phyloP scores from a whole-genome alignment of 2,329 filamentous ascomycete species.

The Nemania sp. region DNA sequence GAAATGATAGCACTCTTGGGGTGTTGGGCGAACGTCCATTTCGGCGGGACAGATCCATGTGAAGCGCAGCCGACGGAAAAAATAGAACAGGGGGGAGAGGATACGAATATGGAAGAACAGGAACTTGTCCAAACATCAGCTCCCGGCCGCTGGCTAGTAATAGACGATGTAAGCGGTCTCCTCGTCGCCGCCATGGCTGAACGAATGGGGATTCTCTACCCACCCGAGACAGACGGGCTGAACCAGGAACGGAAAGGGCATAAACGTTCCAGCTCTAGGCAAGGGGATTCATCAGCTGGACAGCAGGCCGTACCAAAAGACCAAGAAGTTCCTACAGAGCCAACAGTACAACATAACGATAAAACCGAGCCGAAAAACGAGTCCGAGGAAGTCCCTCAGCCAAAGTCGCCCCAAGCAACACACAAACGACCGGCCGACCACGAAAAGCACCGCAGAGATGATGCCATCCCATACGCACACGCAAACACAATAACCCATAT shows the following conservation, averaged over 20 bases:
- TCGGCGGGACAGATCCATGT: constrained; percentile 59
- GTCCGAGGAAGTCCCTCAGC: constrained; percentile 16
- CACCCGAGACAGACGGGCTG: constrained; percentile 43
- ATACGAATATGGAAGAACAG: constrained; percentile 43
- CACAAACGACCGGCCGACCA: constrained; percentile 30
- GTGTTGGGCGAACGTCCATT: constrained; percentile 92
- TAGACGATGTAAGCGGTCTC: constrained; percentile 89
- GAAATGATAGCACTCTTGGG: constrained; percentile 85
- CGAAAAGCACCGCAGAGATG: constrained; percentile 47
- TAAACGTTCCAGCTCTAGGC: constrained; percentile 9
- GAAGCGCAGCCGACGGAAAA: constrained; percentile 43
- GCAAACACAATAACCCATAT: constrained; percentile 85
- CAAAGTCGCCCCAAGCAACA: constrained; percentile 31
- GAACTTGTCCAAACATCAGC: constrained; percentile 35
- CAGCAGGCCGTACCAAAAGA: constrained; percentile 8
- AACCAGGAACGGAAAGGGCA: constrained; percentile 20
- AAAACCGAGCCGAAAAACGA: constrained; percentile 8
- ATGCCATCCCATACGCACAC: constrained; percentile 73
- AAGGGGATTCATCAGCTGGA: neutral
- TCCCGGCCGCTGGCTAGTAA: constrained; percentile 77
- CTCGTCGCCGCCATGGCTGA: constrained; percentile 87
- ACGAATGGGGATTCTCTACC: constrained; percentile 83
- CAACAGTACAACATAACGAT: neutral
- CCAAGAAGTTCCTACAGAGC: neutral
- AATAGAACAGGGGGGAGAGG: constrained; percentile 34